phyloP scores from a whole-genome alignment of 2,329 filamentous ascomycete species.

The Fusarium domesticum region DNA sequence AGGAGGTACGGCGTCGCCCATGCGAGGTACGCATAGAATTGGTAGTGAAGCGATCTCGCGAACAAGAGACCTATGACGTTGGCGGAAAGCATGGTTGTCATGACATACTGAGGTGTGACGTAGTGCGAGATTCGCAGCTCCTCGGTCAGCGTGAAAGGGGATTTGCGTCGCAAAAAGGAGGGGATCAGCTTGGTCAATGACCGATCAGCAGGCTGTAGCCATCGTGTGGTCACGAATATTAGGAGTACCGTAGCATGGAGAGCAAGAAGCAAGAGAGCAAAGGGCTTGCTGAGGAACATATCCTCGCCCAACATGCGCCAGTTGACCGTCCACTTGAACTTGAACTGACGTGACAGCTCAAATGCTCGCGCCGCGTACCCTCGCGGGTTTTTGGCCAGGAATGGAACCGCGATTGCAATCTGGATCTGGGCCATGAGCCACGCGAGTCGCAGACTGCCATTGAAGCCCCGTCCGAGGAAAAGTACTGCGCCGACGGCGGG shows the following conservation, averaged over 20 bases:
- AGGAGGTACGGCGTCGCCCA: conserved; percentile 87
- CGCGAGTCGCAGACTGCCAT: conserved; percentile 63
- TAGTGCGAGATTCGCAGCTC: conserved; percentile 55
- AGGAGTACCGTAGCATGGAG: conserved; percentile 64
- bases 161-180: conserved; percentile 41
- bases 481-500: conserved; percentile 77
- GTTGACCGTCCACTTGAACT: conserved; percentile 99
- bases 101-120: conserved; percentile 69
- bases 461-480: conserved; percentile 68
- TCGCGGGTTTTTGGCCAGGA: conserved; percentile 60
- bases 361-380: conserved; percentile 83
- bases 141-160: conserved; percentile 48
- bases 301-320: conserved; percentile 93
- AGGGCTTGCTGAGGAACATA: conserved; percentile 66
- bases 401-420: conserved; percentile 64
- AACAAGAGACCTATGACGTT: conserved; percentile 79
- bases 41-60: conserved; percentile 86
- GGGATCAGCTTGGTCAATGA: conserved; percentile 53
- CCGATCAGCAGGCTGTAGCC: conserved; percentile 67
- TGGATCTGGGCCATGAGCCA: conserved; percentile 76
- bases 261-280: conserved; percentile 64
- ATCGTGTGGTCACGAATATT: conserved; percentile 64
- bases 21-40: conserved; percentile 89
- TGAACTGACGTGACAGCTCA: conserved; percentile 84
- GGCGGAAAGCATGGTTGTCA: conserved; percentile 73